Conservation (phyloP, 441 rosid genomes). For the Populus hybrid region DNA sequence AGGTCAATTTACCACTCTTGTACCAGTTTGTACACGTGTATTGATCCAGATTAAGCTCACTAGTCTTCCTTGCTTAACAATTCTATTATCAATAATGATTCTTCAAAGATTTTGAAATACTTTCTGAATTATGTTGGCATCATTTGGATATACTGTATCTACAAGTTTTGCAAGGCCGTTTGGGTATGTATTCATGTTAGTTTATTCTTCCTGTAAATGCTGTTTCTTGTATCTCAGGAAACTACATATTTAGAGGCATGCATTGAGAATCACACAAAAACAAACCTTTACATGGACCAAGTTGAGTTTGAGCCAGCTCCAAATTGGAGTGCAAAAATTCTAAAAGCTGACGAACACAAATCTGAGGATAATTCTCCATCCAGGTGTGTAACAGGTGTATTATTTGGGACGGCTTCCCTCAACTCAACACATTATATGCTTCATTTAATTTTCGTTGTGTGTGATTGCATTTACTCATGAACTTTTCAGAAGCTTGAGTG, state of each 20-base stretch:
- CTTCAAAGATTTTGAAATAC: neutral
- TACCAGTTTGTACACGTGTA: neutral
- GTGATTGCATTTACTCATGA: neutral
- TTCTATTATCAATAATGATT: neutral
- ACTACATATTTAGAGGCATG: constrained; percentile 87
- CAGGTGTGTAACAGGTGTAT: constrained; percentile 38
- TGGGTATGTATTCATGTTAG: neutral
- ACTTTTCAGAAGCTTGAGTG: neutral
- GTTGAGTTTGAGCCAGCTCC: constrained; percentile 97
- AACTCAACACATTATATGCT: neutral
- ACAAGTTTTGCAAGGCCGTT: neutral
- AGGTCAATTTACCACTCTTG: neutral
- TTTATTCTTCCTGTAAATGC: constrained; percentile 12
- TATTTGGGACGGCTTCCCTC: neutral
- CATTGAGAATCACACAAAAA: constrained; percentile 92
- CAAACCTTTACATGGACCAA: constrained; percentile 94
- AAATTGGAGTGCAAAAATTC: constrained; percentile 65
- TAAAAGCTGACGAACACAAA: constrained; percentile 50
- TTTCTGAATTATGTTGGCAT: neutral
- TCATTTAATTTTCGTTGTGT: neutral
- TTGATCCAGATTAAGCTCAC: neutral
- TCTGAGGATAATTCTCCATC: constrained; percentile 32
- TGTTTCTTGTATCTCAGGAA: constrained; percentile 55
- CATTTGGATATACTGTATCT: neutral
- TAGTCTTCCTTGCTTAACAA: neutral